These are phyloP conservation scores for Yarrowia alimentaria DNA, from an alignment of 805 yeast genomes.

Conservation along the genomic window DNA sequence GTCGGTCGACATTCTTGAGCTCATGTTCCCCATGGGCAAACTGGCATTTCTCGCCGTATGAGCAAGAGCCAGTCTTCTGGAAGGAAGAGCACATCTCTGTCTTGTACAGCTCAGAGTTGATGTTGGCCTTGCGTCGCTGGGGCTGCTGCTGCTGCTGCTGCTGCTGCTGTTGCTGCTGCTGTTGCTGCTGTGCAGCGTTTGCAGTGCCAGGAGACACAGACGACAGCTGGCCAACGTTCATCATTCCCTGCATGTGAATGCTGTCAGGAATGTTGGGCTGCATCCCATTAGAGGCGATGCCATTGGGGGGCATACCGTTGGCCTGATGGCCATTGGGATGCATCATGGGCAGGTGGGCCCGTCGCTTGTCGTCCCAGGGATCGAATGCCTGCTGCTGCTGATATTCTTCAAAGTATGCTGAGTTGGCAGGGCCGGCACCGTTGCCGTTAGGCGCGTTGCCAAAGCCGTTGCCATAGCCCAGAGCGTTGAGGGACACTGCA, in stretches of 20 bases:
- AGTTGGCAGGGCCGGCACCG: constrained; percentile 15
- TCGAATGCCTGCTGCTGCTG: constrained; percentile 26
- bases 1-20: constrained; percentile 66
- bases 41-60: constrained; percentile 88
- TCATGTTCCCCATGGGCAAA: constrained; percentile 89
- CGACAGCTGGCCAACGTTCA: constrained; percentile 9
- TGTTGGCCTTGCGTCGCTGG: constrained; percentile 37
- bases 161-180: constrained; percentile 34
- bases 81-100: constrained; percentile 86
- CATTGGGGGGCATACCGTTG: constrained; percentile 9
- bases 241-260: constrained; percentile 9
- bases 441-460: constrained; percentile 4
- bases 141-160: constrained; percentile 36
- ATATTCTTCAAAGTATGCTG: constrained; percentile 23
- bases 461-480: constrained; percentile 18
- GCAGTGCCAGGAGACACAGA: constrained; percentile 9
- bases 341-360: constrained; percentile 8
- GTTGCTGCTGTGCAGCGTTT: constrained; percentile 10
- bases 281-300: not conserved
- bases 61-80: constrained; percentile 66
- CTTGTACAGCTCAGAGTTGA: constrained; percentile 71
- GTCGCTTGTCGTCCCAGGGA: constrained; percentile 26
- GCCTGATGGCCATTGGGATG: constrained; percentile 1
- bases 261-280: not conserved
- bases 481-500: constrained; percentile 6